These are phyloP conservation scores for Flaveria brownii DNA, from an alignment of 129 eudicot species.

Conservation along the genomic window DNA sequence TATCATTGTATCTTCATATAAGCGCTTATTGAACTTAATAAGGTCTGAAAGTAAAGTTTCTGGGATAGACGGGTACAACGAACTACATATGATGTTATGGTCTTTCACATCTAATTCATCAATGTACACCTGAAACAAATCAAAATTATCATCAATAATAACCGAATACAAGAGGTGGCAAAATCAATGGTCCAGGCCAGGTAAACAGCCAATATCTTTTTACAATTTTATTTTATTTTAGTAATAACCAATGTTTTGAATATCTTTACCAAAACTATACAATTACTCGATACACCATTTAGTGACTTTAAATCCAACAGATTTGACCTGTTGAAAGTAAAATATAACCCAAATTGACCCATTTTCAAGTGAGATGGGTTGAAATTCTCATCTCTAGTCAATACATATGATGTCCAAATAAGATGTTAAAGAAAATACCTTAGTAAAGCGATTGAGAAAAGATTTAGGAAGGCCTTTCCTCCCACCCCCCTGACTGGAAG, in stretches of 20 bases:
- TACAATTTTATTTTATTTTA: neutral
- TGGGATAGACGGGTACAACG: slow-evolving; percentile 68
- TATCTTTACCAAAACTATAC: neutral
- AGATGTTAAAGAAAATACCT: slow-evolving; percentile 43
- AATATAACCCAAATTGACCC: neutral
- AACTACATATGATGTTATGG: slow-evolving; percentile 63
- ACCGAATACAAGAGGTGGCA: neutral
- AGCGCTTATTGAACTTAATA: slow-evolving; percentile 63
- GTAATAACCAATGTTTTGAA: neutral
- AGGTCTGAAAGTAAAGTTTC: slow-evolving; percentile 45
- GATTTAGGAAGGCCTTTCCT: slow-evolving; percentile 99
- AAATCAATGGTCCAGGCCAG: too few species aligned
- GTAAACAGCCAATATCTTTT: neutral
- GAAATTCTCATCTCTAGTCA: neutral
- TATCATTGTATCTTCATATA: slow-evolving; percentile 82
- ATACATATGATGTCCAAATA: slow-evolving; percentile 5
- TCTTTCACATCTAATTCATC: slow-evolving; percentile 83
- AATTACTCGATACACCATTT: neutral
- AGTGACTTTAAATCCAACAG: neutral
- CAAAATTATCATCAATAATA: neutral
- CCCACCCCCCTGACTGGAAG: slow-evolving; percentile 91
- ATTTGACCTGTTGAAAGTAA: neutral
- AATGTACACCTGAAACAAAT: slow-evolving; percentile 71
- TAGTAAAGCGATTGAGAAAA: slow-evolving; percentile 94
- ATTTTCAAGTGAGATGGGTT: neutral